Conservation (phyloP, 2,329 filamentous ascomycete genomes). For the Curvularia sp. region DNA sequence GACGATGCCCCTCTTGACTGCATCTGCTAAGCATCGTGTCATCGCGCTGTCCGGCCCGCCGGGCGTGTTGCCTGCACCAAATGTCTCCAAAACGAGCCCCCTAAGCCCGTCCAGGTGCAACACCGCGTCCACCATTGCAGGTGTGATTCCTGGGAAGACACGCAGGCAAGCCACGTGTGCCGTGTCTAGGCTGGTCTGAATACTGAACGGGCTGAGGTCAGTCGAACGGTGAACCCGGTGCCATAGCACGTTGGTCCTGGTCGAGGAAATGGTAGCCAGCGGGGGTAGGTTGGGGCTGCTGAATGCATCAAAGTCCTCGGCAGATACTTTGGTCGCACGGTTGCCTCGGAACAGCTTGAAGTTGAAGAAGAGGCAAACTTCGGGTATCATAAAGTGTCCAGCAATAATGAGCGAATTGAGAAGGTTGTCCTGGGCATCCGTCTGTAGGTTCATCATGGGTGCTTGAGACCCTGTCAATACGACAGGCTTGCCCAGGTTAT, state of each 20-base stretch:
- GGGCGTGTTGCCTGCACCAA: conserved; percentile 91
- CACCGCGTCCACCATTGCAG: conserved; percentile 90
- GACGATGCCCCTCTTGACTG: conserved; percentile 79
- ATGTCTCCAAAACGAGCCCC: conserved; percentile 87
- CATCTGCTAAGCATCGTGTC: conserved; percentile 76
- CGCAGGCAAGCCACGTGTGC: conserved; percentile 89
- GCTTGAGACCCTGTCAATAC: conserved; percentile 76
- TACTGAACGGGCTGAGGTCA: conserved; percentile 73
- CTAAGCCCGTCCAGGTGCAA: conserved; percentile 76
- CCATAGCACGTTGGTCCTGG: conserved; percentile 84
- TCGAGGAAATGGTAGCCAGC: conserved; percentile 79
- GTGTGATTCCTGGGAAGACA: conserved; percentile 90
- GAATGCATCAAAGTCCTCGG: conserved; percentile 86
- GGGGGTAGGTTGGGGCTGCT: conserved; percentile 85
- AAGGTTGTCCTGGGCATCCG: conserved; percentile 89
- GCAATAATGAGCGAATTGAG: conserved; percentile 88
- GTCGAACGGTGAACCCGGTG: conserved; percentile 76
- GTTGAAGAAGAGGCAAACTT: conserved; percentile 94
- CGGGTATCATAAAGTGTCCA: conserved; percentile 89
- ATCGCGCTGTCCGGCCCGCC: conserved; percentile 80
- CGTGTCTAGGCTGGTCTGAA: conserved; percentile 79
- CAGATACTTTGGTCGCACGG: conserved; percentile 84
- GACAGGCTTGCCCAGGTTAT: conserved; percentile 88
- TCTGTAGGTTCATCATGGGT: conserved; percentile 88
- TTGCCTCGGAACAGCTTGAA: conserved; percentile 90